Conservation (phyloP, 1,139 yeast species). For the Sugiyamaella grinbergsii region DNA sequence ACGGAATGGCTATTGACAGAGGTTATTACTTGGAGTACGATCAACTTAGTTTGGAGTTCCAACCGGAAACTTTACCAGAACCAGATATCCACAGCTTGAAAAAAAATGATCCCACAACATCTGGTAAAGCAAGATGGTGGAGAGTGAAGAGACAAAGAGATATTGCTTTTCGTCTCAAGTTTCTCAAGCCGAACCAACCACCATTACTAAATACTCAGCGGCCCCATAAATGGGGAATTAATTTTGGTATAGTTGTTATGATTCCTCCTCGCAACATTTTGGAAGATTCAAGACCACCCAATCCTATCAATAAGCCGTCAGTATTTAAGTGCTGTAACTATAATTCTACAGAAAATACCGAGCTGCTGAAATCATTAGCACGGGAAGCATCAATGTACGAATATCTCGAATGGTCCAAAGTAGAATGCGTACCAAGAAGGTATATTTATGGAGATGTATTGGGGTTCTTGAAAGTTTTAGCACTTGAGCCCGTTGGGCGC, state of each 20-base stretch:
- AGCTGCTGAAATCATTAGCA: conserved; percentile 22
- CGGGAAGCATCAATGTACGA: conserved; percentile 37
- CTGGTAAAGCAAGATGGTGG: conserved; percentile 34
- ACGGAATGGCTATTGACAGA: background rate
- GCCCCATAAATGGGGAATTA: conserved; percentile 23
- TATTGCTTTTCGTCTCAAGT: conserved; percentile 18
- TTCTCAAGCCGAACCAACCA: conserved; percentile 18
- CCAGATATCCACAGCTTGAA: conserved; percentile 31
- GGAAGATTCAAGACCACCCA: conserved; percentile 1
- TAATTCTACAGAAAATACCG: conserved; percentile 11
- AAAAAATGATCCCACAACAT: conserved; percentile 24
- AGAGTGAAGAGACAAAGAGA: conserved; percentile 24
- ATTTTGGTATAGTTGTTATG: conserved; percentile 18
- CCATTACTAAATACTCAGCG: conserved; percentile 14
- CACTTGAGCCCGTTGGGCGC: conserved; percentile 34
- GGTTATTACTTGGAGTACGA: conserved; percentile 24
- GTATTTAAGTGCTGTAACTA: conserved; percentile 29
- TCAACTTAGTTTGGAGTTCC: conserved; percentile 18
- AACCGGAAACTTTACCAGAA: conserved; percentile 28
- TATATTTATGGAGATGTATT: conserved; percentile 34
- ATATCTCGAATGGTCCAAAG: conserved; percentile 28
- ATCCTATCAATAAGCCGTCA: conserved; percentile 16
- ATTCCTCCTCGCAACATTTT: conserved; percentile 4
- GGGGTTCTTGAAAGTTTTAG: conserved; percentile 32
- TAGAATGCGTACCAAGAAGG: conserved; percentile 29